These are phyloP conservation scores for Ganoderma lucidum DNA, from an alignment of 1,284 basidiomycete species.

Conservation along the genomic window DNA sequence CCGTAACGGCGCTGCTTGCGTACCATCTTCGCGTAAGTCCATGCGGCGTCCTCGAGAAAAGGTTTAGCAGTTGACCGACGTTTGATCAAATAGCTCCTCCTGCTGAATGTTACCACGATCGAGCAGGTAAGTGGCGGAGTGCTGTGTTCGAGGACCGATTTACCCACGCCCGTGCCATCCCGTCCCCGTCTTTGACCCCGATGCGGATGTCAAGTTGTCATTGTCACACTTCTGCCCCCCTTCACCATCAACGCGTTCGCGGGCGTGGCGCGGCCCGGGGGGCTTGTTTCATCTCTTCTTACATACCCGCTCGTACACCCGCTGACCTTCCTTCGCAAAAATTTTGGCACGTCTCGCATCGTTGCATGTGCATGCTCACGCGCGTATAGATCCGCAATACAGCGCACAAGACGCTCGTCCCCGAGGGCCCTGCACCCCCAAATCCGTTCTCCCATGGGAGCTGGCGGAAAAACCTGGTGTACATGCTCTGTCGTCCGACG, in stretches of 20 bases:
- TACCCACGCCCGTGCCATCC: conserved; percentile 13
- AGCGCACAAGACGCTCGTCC: conserved; percentile 73
- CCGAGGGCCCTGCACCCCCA: conserved; percentile 63
- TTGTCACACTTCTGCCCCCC: not conserved
- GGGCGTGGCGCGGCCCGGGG: conserved; percentile 24
- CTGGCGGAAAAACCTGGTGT: conserved; percentile 72
- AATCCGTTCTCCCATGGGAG: conserved; percentile 83
- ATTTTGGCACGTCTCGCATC: not conserved
- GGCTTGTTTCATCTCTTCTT: conserved; percentile 17
- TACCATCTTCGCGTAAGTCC: conserved; percentile 86
- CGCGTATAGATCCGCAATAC: conserved; percentile 72
- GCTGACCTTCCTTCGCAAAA: conserved; percentile 5
- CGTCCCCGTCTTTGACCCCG: conserved; percentile 1
- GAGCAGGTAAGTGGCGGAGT: conserved; percentile 78
- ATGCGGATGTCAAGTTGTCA: conserved; percentile 20
- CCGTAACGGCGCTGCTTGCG: conserved; percentile 76
- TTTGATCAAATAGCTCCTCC: conserved; percentile 62
- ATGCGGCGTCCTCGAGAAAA: conserved; percentile 3
- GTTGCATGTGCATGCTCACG: not conserved
- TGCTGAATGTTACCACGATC: conserved; percentile 90
- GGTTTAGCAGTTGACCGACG: conserved; percentile 17
- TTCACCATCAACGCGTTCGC: conserved; percentile 20
- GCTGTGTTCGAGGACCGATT: conserved; percentile 18
- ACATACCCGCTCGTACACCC: not conserved
- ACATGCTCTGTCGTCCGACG: conserved; percentile 74